Base-by-base conservation (phyloP, 108 stramenopile genomes). In the Cyclotella atomus region DNA sequence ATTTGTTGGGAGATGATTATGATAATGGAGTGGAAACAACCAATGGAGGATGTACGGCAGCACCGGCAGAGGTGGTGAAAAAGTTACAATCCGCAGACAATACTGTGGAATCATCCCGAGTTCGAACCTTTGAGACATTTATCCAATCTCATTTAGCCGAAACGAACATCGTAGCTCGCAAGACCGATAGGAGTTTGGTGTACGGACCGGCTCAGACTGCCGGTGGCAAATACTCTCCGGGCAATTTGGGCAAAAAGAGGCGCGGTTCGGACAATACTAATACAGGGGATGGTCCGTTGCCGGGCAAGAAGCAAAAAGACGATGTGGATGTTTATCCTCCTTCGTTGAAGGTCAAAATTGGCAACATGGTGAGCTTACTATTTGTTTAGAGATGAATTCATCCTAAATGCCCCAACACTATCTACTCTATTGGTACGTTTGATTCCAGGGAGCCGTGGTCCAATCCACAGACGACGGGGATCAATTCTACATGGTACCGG, bases 81-180 rank as follows among this genome's bases (percentile, higher is more conserved):
- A 61, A 61, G 20, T 21, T 41, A 41, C 23, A 23, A 1, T 7
- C 34, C 0, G 3, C 3, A 4, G 36, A 25, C 3, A 61, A 36
- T 41, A 61, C 23, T 24, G 36, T 19, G 23, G 60, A 21, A 2
- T 41, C 35, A 24, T 38, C 38, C 7, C n/a, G 20, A 24, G 23
- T 61, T 20, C 36, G 21, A 24, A 30, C 23, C 34, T 61, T 61
- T 24, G 20, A 41, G 36, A 61, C 60, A 1, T 61, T 61, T 41
- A 41, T 61, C 16, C 20, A 36, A 4, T 23, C n/a, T 21, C 41
- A 41, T 5, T 61, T 61, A 10, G 19, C 19, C 20, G 38, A 41
- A 20, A 61, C 2, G 17, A 19, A 24, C n/a, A 43, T 61, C 23
- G 60, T 38, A 41, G 60, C 9, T 9, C 35, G 36, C 19, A 36